These are phyloP conservation scores for Rhodotorula sp. DNA, from an alignment of 1,284 basidiomycete species.

Conservation along the genomic window DNA sequence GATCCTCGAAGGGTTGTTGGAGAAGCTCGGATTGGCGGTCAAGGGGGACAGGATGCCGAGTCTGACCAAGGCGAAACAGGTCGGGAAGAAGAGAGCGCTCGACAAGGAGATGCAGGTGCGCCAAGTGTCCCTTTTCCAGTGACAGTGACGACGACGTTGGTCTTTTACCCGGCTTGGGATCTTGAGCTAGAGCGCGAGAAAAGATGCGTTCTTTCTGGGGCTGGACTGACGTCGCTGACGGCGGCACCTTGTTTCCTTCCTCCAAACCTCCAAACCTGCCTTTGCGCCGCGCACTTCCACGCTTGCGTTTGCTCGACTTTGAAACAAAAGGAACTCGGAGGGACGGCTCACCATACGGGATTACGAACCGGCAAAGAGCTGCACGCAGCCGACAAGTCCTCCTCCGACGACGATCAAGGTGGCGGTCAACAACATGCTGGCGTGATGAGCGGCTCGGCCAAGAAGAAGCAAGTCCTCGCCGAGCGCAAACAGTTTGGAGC, in stretches of 20 bases:
- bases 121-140: too few species aligned
- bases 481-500: constrained; percentile 22
- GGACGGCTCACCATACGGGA: constrained; percentile 8
- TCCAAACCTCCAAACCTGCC: too few species aligned
- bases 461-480: neutral
- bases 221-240: too few species aligned
- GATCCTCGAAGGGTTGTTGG: constrained; percentile 11
- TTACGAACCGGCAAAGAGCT: constrained; percentile 27
- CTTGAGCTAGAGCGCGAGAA: too few species aligned
- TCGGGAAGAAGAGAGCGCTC: constrained; percentile 19
- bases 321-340: constrained; percentile 13
- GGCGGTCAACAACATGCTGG: too few species aligned
- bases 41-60: constrained; percentile 6
- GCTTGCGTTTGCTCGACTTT: neutral
- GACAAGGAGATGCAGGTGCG: constrained; percentile 15
- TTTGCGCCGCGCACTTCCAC: too few species aligned
- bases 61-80: constrained; percentile 5
- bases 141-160: neutral
- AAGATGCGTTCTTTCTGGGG: too few species aligned
- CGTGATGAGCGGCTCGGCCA: neutral
- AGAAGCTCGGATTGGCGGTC: constrained; percentile 2
- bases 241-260: neutral
- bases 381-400: neutral
- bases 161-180: too few species aligned
- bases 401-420: neutral